Conservation (phyloP, 2,329 filamentous ascomycete genomes). For the Drechslerella stenobrocha region DNA sequence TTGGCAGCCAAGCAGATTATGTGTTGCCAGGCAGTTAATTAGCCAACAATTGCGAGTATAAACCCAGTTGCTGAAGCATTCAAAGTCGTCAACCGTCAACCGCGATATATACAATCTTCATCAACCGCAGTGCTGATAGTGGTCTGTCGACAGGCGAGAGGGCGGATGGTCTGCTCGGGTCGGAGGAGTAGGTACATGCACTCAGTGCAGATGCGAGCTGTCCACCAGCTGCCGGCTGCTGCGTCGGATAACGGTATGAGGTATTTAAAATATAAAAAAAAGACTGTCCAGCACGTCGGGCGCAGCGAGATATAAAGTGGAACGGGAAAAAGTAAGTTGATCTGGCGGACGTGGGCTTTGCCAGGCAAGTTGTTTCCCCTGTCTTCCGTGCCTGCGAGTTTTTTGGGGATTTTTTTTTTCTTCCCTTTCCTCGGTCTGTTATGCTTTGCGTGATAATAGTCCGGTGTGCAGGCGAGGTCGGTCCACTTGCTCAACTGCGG, state of each 20-base stretch:
- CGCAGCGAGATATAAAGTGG: not conserved
- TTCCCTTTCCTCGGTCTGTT: constrained; percentile 5
- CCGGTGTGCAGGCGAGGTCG: constrained; percentile 27
- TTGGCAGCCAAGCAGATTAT: constrained; percentile 39
- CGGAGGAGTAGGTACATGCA: no score
- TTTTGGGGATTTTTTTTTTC: constrained; percentile 13
- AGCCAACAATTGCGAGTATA: no score
- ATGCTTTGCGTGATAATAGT: constrained; percentile 46
- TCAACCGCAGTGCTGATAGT: no score
- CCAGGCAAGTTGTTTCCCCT: constrained; percentile 5
- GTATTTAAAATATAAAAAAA: constrained; percentile 39
- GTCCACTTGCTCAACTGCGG: constrained; percentile 31
- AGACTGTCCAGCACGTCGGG: constrained; percentile 42
- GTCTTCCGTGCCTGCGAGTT: no score
- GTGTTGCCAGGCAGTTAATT: constrained; percentile 46
- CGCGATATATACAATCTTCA: constrained; percentile 1
- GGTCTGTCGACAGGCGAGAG: no score
- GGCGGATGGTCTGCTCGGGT: no score
- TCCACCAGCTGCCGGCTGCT: not conserved
- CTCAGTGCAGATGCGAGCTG: not conserved
- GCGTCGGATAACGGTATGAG: constrained; percentile 29
- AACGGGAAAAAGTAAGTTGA: no score
- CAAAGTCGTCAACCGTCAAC: not conserved
- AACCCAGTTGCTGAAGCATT: constrained; percentile 3
- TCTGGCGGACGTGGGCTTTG: not conserved